Evolutionary conservation across 345 rosid genomes (phyloP), one percentile per base, ranked within the genome.

Genomic region (Brassica rapa): DNA sequence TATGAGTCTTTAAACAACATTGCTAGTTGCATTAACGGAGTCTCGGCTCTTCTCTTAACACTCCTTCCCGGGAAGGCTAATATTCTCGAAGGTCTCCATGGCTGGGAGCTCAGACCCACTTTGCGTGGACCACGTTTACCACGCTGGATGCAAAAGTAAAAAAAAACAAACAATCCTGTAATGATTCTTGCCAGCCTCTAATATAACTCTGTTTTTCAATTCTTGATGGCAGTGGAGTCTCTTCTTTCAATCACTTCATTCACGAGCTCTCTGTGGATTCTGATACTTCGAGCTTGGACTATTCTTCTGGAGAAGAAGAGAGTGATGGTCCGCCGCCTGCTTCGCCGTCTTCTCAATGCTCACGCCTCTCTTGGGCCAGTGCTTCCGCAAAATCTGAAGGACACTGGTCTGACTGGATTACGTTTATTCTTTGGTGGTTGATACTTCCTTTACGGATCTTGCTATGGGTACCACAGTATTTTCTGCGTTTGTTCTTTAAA

Each of bases 91-190:
- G 97, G 99, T 49, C 81, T 95, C 68, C 89, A 91, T 64, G 99
- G 99, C 21, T 93, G 99, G 99, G 99, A 93, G 87, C 98, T 95
- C 70, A 80, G 94, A 84, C 99, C 99, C 2, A 85, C 92, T 1
- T 82, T 95, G 16, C 91, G 90, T 49, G 99, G 97, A 71, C 99
- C 99, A 35, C 88, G 93, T 15, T 84, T 95, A 33, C 99, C 99
- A 0, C 86, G 96, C 0, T 95, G 98, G 98, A 95, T 95, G 98
- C 97, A 90, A 63, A 87, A 89, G 98, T 94, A 86, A 80, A 3
- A 9, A 4, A 53, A 53, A 0, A 27, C 4, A 37, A 1, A 19
- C 1, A 62, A 16, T 35, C 65, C 8, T 73, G 0, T 66, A 12
- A 62, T 68, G 49, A 14, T 70, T 65, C 30, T 59, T 51, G 33